Conservation (phyloP, 2,329 filamentous ascomycete species). For the Colletotrichum noveboracense region DNA sequence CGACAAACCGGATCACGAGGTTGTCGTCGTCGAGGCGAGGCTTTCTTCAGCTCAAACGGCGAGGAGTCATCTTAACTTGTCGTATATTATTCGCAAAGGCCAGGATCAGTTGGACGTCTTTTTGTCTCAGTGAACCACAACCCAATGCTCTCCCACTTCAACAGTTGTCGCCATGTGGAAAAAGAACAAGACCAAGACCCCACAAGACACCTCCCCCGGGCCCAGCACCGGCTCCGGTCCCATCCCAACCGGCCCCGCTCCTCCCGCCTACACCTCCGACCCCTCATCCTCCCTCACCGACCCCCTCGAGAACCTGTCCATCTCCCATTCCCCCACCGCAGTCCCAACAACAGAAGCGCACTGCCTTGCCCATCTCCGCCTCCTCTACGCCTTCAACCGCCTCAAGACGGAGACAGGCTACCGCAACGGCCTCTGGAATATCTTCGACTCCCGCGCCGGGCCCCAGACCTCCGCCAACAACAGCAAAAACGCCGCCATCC, state of each 20-base stretch:
- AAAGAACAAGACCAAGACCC: not conserved
- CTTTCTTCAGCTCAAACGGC: not conserved
- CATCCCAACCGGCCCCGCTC: not conserved
- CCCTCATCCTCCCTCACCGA: not conserved
- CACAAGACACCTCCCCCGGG: not conserved
- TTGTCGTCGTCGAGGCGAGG: fast-evolving
- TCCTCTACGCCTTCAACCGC: conserved; percentile 67
- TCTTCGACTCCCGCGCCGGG: conserved; percentile 50
- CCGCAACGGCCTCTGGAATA: conserved; percentile 64
- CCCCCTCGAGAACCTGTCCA: not conserved
- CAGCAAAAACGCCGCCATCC: not conserved
- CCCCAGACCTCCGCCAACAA: conserved; percentile 4
- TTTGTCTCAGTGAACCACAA: not conserved
- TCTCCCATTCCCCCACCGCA: not conserved
- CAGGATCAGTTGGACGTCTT: not conserved
- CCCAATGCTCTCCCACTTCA: fast-evolving
- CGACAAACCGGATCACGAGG: not conserved
- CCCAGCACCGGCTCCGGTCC: not conserved
- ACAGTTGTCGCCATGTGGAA: not conserved
- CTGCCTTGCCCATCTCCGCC: conserved; percentile 61
- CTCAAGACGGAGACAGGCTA: conserved; percentile 66
- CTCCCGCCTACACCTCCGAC: not conserved
- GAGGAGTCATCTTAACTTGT: not conserved
- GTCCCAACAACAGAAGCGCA: not conserved
- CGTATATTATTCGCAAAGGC: not conserved